Percentiles rank a stretch among this genome's conserved stretches.
These are phyloP conservation scores for Malassezia restricta DNA, from an alignment of 1,284 basidiomycete genomes.

Conservation along the genomic window DNA sequence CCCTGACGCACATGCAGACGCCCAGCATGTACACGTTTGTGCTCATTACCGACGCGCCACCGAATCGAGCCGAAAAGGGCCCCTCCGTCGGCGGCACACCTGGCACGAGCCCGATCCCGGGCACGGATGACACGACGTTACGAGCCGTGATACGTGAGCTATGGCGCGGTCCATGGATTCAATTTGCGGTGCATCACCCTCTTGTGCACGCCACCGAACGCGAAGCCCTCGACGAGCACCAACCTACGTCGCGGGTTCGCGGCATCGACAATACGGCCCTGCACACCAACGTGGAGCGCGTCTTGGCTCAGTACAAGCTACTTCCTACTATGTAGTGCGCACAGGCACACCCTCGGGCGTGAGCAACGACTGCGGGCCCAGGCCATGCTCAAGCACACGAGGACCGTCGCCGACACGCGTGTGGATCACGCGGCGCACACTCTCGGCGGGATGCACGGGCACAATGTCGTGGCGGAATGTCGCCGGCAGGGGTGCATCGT, in stretches of 20 bases:
- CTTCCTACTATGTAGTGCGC: constrained; percentile 9
- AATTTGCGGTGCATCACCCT: constrained; percentile 84
- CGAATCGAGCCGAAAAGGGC: constrained; percentile 39
- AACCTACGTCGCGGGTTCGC: constrained; percentile 11
- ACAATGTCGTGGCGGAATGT: constrained; percentile 36
- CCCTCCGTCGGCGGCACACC: constrained; percentile 2
- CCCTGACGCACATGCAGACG: constrained; percentile 83
- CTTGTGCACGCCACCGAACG: constrained; percentile 52
- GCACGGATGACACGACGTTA: constrained; percentile 48
- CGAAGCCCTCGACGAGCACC: constrained; percentile 10
- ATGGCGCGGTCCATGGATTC: constrained; percentile 80
- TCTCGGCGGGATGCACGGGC: constrained; percentile 36
- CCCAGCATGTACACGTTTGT: constrained; percentile 87
- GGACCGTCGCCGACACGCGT: constrained; percentile 44
- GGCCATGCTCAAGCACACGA: constrained; percentile 30
- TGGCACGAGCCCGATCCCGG: constrained; percentile 26
- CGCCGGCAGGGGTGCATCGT: constrained; percentile 25
- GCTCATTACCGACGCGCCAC: constrained; percentile 75
- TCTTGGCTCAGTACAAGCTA: constrained; percentile 12
- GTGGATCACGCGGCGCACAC: constrained; percentile 42
- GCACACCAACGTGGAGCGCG: constrained; percentile 23
- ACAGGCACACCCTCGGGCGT: constrained; percentile 31
- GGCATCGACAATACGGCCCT: constrained; percentile 35
- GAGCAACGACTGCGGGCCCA: constrained; percentile 26
- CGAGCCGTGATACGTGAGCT: constrained; percentile 74